These are phyloP conservation scores for Scheffersomyces quercinus DNA, from an alignment of 1,139 yeast species.

Conservation along the genomic window DNA sequence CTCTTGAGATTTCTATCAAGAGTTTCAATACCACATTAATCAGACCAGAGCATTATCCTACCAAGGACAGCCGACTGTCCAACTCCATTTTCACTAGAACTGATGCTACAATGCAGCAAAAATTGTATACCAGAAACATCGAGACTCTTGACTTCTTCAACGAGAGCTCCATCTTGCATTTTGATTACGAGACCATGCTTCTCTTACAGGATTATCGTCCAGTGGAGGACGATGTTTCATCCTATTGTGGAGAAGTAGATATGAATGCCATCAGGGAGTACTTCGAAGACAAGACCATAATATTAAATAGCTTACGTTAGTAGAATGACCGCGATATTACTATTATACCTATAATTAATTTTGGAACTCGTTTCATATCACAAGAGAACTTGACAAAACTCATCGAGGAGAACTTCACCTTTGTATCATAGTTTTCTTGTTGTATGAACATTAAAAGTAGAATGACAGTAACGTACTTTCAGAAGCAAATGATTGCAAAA, in stretches of 20 bases:
- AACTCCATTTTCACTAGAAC: slow-evolving; percentile 16
- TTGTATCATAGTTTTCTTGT: too few species aligned
- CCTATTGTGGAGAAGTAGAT: slow-evolving; percentile 9
- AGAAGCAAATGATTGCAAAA: too few species aligned
- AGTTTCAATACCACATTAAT: slow-evolving; percentile 29
- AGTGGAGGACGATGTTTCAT: slow-evolving; percentile 9
- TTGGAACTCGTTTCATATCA: too few species aligned
- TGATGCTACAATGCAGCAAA: slow-evolving; percentile 24
- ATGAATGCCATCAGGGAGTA: slow-evolving; percentile 13
- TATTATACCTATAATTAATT: too few species aligned
- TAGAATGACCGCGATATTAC: too few species aligned
- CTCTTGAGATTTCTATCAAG: slow-evolving; percentile 26
- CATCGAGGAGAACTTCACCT: too few species aligned
- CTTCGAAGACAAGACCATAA: slow-evolving; percentile 15
- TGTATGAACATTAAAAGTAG: too few species aligned
- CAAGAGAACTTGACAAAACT: too few species aligned
- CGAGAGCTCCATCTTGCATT: slow-evolving; percentile 21
- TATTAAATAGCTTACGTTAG: slow-evolving; percentile 3
- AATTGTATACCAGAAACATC: slow-evolving; percentile 27
- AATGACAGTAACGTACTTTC: too few species aligned
- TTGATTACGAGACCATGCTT: slow-evolving; percentile 25
- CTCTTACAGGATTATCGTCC: slow-evolving; percentile 32
- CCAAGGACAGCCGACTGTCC: background rate
- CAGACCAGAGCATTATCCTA: slow-evolving; percentile 37
- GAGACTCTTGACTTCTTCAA: slow-evolving; percentile 30